These are phyloP conservation scores for Flaveria sonorensis DNA, from an alignment of 129 eudicot genomes.

Conservation along the genomic window DNA sequence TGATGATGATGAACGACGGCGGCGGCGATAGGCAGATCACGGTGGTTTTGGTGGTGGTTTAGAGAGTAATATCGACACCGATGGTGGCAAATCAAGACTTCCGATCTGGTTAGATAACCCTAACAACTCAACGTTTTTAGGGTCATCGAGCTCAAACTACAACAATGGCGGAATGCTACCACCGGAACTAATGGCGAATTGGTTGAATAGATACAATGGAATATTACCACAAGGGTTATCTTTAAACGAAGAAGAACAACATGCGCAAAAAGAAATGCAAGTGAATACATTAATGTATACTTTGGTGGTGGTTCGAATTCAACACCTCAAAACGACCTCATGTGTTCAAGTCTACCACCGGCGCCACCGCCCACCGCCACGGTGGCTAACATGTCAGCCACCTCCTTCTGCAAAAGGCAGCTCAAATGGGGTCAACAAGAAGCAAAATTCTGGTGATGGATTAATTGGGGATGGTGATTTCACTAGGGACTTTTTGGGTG, in stretches of 20 bases:
- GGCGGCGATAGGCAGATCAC: conserved; percentile 31
- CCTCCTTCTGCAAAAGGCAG: conserved; percentile 89
- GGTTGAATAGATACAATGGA: conserved; percentile 50
- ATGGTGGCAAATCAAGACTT: conserved; percentile 51
- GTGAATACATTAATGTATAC: conserved; percentile 50
- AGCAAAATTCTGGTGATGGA: conserved; percentile 30
- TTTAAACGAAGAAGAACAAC: conserved; percentile 53
- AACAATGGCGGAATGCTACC: conserved; percentile 40
- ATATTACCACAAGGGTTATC: conserved; percentile 37
- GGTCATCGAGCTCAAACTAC: conserved; percentile 46
- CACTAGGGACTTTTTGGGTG: conserved; percentile 39
- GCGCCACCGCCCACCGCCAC: neutral
- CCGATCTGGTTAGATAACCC: conserved; percentile 34
- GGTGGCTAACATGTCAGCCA: conserved; percentile 70
- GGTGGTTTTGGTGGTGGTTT: conserved; percentile 34
- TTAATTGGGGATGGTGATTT: conserved; percentile 33
- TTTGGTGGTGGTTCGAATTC: conserved; percentile 21
- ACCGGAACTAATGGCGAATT: conserved; percentile 36
- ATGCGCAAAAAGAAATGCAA: conserved; percentile 46
- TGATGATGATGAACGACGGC: conserved; percentile 39
- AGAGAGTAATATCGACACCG: conserved; percentile 38
- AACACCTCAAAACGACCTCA: conserved; percentile 31
- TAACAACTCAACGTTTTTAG: conserved; percentile 34
- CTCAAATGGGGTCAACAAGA: conserved; percentile 72
- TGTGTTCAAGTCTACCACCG: conserved; percentile 37